Percentiles rank a stretch among this genome's conserved stretches.
These are phyloP conservation scores for Withania somnifera DNA, from an alignment of 305 asterid species.

Conservation along the genomic window DNA sequence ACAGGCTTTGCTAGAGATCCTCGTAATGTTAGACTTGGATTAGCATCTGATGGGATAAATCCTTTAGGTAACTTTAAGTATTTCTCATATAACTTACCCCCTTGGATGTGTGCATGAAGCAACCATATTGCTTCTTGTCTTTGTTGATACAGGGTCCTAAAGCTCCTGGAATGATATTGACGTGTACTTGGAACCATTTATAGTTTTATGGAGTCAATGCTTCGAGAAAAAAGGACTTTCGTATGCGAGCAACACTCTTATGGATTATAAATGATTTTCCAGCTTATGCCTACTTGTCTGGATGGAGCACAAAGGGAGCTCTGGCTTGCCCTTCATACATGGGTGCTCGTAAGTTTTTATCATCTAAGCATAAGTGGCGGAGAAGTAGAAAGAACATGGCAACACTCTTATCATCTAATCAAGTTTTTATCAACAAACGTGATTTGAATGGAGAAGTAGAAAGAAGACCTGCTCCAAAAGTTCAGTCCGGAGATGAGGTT, in stretches of 20 bases:
- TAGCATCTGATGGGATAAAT: not conserved
- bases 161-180: too few species aligned
- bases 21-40: not conserved
- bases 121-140: too few species aligned
- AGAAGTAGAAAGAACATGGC: too few species aligned
- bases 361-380: too few species aligned
- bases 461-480: not conserved
- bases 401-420: too few species aligned
- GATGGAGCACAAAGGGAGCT: not conserved
- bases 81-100: too few species aligned
- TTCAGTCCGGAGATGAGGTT: not conserved
- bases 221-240: not conserved
- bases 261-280: not conserved
- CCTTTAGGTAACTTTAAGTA: too few species aligned
- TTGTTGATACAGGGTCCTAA: too few species aligned
- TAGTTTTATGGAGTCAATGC: not conserved
- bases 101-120: too few species aligned
- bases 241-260: not conserved
- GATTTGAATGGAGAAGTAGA: not conserved
- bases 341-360: too few species aligned
- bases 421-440: too few species aligned
- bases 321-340: not conserved
- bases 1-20: not conserved
- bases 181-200: too few species aligned
- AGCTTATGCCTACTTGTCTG: not conserved